Evolutionary conservation across 2,329 filamentous ascomycete species (phyloP).

Genomic region (Orbilia ellipsospora): DNA sequence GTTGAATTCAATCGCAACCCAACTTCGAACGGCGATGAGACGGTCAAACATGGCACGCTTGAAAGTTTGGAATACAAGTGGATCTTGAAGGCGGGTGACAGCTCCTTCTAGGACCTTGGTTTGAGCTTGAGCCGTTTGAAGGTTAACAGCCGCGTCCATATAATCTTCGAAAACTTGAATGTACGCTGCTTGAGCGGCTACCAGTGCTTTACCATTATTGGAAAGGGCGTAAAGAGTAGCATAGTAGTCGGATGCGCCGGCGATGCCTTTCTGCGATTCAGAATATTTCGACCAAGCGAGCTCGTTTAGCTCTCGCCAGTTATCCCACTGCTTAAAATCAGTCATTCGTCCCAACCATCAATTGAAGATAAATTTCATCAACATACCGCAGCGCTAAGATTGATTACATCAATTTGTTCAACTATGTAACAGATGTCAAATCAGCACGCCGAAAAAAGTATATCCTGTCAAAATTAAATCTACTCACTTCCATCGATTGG

Average conservation of each 20-base stretch:
- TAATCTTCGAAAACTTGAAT: conserved; percentile 50
- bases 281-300: conserved; percentile 35
- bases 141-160: conserved; percentile 47
- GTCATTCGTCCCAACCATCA: not conserved
- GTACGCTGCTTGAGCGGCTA: conserved; percentile 46
- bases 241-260: conserved; percentile 48
- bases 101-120: conserved; percentile 34
- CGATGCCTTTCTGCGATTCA: conserved; percentile 39
- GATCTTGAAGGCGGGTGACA: conserved; percentile 36
- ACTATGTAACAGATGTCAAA: conserved; percentile 14
- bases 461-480: not conserved
- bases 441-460: not conserved
- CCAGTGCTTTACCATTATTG: conserved; percentile 45
- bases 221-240: conserved; percentile 36
- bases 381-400: conserved; percentile 38
- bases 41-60: conserved; percentile 55
- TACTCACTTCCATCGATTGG: conserved; percentile 29
- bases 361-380: not conserved
- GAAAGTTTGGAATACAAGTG: conserved; percentile 45
- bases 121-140: conserved; percentile 43
- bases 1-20: conserved; percentile 51
- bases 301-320: conserved; percentile 47
- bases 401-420: conserved; percentile 38
- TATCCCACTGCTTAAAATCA: conserved; percentile 40
- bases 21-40: conserved; percentile 47